phyloP scores from a whole-genome alignment of 176 grass and related monocot species.

The Aegilops tauschii region DNA sequence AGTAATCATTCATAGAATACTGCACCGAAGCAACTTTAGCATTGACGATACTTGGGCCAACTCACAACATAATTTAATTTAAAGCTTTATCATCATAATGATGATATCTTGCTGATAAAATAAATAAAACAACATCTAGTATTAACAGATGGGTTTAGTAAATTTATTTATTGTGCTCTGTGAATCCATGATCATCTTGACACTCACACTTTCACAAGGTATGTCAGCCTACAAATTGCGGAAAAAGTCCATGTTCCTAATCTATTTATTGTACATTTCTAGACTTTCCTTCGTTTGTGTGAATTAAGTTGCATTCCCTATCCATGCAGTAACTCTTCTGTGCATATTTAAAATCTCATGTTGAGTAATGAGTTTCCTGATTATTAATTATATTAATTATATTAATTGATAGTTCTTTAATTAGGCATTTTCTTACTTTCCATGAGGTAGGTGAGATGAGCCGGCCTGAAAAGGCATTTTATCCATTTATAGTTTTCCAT shows the following conservation, averaged over 20 bases:
- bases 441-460: not conserved
- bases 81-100: slow-evolving; percentile 1
- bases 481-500: not conserved
- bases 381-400: not conserved
- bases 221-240: not conserved
- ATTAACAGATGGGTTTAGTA: not conserved
- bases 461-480: not conserved
- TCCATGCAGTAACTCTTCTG: not conserved
- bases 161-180: not conserved
- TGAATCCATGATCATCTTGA: not conserved
- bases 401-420: no score
- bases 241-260: not conserved
- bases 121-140: not conserved
- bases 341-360: not conserved
- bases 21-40: not conserved
- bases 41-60: not conserved
- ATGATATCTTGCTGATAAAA: not conserved
- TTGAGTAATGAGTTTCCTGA: not conserved
- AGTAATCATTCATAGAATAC: not conserved
- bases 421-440: not conserved
- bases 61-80: not conserved
- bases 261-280: not conserved
- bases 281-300: not conserved
- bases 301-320: not conserved
- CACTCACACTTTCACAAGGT: slow-evolving; percentile 2